These are phyloP conservation scores for Lachnellula cervina DNA, from an alignment of 2,329 filamentous ascomycete genomes.

Conservation along the genomic window DNA sequence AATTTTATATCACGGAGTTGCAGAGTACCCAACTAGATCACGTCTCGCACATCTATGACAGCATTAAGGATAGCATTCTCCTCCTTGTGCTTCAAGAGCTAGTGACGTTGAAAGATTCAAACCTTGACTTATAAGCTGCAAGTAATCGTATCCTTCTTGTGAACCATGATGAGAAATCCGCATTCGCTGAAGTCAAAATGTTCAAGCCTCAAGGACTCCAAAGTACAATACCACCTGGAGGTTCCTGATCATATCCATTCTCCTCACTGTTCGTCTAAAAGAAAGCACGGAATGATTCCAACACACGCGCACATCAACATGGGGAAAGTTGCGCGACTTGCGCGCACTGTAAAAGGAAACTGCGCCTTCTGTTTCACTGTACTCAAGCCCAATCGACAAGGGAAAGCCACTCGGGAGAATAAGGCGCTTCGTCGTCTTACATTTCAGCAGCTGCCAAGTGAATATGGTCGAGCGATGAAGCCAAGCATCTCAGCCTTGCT, in stretches of 20 bases:
- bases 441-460: too few relatives aligned
- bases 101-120: not conserved
- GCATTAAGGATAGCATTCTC: too few relatives aligned
- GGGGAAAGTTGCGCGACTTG: not conserved
- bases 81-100: not conserved
- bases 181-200: not conserved
- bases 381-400: not conserved
- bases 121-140: not conserved
- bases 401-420: not conserved
- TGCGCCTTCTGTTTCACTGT: not conserved
- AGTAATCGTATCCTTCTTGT: not conserved
- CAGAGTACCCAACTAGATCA: not conserved
- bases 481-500: too few relatives aligned
- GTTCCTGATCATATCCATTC: not conserved
- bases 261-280: not conserved
- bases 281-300: not conserved
- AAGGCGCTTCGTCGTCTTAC: too few relatives aligned
- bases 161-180: not conserved
- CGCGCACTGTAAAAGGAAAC: not conserved
- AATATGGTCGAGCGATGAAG: too few relatives aligned
- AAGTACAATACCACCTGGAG: not conserved
- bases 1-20: not conserved
- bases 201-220: not conserved
- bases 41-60: not conserved
- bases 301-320: not conserved